Evolutionary conservation across 2,329 filamentous ascomycete genomes (phyloP).

Genomic region (Pseudogymnoascus sp.): DNA sequence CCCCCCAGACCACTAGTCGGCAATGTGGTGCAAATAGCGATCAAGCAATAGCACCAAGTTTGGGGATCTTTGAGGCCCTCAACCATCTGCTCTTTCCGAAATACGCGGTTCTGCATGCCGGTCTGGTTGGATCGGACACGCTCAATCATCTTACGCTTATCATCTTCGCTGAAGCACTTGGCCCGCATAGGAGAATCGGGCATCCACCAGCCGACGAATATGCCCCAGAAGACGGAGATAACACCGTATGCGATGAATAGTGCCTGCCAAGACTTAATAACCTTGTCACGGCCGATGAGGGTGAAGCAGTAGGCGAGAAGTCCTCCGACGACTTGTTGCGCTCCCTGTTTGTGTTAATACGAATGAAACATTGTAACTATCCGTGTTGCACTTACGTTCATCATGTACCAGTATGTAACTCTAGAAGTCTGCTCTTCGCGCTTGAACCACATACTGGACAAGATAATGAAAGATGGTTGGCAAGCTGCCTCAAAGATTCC

Average conservation of each 20-base stretch:
- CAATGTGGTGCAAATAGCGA: conserved; percentile 63
- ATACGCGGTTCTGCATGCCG: conserved; percentile 43
- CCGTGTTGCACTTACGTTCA: conserved; percentile 39
- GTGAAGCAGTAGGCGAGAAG: conserved; percentile 53
- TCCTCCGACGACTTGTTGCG: conserved; percentile 54
- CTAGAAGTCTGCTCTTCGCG: conserved; percentile 57
- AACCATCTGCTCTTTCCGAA: conserved; percentile 41
- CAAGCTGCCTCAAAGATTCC: conserved; percentile 60
- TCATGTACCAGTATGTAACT: conserved; percentile 50
- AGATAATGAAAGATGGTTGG: conserved; percentile 57
- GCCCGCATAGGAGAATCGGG: conserved; percentile 44
- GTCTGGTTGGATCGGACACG: conserved; percentile 50
- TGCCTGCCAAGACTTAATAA: conserved; percentile 54
- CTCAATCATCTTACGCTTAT: conserved; percentile 41
- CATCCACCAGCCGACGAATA: conserved; percentile 37
- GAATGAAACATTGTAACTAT: not conserved
- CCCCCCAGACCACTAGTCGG: conserved; percentile 64
- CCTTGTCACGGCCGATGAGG: conserved; percentile 32
- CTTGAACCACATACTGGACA: conserved; percentile 65
- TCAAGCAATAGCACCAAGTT: conserved; percentile 53
- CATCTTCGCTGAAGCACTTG: conserved; percentile 32
- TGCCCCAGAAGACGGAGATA: conserved; percentile 36
- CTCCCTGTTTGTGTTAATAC: conserved; percentile 35
- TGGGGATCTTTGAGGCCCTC: conserved; percentile 55
- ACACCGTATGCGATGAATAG: conserved; percentile 40